A percentile compares a stretch with the other conserved stretches of the same genome.
phyloP scores from a whole-genome alignment of 2,329 filamentous ascomycete genomes.

The Epichloe sylvatica region DNA sequence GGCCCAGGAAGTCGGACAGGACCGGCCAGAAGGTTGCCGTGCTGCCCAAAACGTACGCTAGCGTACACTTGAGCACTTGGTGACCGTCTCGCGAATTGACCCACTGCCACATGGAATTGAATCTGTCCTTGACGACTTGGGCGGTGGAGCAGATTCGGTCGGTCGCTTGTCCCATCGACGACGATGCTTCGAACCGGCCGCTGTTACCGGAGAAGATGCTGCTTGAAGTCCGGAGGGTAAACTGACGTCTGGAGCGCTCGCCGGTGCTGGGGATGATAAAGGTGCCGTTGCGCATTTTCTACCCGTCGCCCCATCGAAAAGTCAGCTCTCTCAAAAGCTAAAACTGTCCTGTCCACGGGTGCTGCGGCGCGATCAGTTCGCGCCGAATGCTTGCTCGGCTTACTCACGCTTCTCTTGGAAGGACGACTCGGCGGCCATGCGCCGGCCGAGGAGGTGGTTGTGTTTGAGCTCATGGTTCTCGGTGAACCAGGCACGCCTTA shows the following conservation, averaged over 20 bases:
- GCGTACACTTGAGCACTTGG: slow-evolving; percentile 76
- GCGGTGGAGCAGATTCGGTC: slow-evolving; percentile 7
- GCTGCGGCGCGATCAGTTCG: neutral
- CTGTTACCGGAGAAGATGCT: slow-evolving; percentile 15
- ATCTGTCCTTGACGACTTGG: slow-evolving; percentile 15
- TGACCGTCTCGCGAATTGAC: slow-evolving; percentile 58
- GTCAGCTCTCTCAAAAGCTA: neutral
- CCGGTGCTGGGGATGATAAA: slow-evolving; percentile 79
- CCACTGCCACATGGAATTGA: slow-evolving; percentile 40
- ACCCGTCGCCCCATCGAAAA: neutral
- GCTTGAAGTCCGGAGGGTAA: slow-evolving; percentile 53
- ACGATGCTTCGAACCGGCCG: slow-evolving; percentile 9
- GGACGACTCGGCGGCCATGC: slow-evolving; percentile 29
- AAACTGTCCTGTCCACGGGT: neutral
- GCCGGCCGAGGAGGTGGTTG: slow-evolving; percentile 17
- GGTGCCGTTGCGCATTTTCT: slow-evolving; percentile 71
- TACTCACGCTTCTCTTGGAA: slow-evolving; percentile 32
- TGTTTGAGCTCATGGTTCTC: slow-evolving; percentile 26
- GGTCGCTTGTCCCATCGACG: slow-evolving; percentile 7
- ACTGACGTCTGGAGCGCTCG: slow-evolving; percentile 65
- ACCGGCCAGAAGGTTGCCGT: slow-evolving; percentile 70
- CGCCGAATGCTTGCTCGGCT: neutral
- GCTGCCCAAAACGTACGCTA: slow-evolving; percentile 78
- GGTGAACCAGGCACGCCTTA: slow-evolving; percentile 8
- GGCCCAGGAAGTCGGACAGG: slow-evolving; percentile 60